Evolutionary conservation across 306 rosid species (phyloP).

Genomic region (Hippophae rhamnoides): DNA sequence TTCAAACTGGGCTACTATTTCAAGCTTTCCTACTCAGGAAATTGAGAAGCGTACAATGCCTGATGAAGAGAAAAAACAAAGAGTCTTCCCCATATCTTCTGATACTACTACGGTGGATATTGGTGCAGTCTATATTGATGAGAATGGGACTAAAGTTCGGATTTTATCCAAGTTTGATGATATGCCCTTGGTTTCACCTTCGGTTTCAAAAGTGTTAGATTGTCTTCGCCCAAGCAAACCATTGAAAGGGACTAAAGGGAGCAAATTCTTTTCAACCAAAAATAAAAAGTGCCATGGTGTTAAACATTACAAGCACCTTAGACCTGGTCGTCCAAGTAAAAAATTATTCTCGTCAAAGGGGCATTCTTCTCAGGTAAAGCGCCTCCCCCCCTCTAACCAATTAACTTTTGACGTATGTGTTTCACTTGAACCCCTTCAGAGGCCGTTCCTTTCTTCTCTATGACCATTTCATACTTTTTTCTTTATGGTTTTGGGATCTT

Average conservation of each 20-base stretch:
- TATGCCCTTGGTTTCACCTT: slow-evolving; percentile 15
- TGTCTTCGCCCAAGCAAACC: slow-evolving; percentile 32
- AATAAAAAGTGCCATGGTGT: slow-evolving; percentile 30
- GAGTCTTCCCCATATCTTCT: slow-evolving; percentile 18
- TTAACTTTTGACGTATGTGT: not conserved
- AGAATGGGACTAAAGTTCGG: slow-evolving; percentile 45
- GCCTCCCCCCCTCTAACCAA: not conserved
- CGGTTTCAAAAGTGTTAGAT: slow-evolving; percentile 21
- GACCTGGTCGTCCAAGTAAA: slow-evolving; percentile 29
- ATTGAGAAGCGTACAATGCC: slow-evolving; percentile 25
- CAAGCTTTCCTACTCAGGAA: slow-evolving; percentile 28
- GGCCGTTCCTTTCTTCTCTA: too few relatives aligned
- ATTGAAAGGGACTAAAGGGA: slow-evolving; percentile 27
- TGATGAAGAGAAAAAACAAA: slow-evolving; percentile 26
- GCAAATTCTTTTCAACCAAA: slow-evolving; percentile 28
- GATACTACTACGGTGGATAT: slow-evolving; percentile 19
- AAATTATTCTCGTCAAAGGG: slow-evolving; percentile 19
- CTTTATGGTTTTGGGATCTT: too few relatives aligned
- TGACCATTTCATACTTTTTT: too few relatives aligned
- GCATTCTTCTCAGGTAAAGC: slow-evolving; percentile 36
- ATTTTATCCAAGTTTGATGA: slow-evolving; percentile 40
- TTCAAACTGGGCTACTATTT: slow-evolving; percentile 37
- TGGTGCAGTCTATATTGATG: slow-evolving; percentile 44
- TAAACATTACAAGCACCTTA: slow-evolving; percentile 30
- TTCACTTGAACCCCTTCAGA: too few relatives aligned